Evolutionary conservation across 257 asterid species (phyloP).

Genomic region (Agastache rugosa): DNA sequence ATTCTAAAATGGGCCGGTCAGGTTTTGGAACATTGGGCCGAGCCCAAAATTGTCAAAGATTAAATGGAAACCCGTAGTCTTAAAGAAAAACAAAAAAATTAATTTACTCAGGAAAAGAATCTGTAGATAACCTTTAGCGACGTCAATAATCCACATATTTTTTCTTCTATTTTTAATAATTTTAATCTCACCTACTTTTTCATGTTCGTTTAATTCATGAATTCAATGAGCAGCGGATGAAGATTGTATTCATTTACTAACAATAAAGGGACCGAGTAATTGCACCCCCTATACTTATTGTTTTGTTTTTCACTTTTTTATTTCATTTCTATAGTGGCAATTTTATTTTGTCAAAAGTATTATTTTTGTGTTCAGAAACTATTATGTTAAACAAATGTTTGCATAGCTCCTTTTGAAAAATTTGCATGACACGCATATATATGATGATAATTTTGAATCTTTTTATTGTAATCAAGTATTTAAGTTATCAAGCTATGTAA

Average conservation of each 20-base stretch:
- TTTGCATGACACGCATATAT: too few relatives aligned
- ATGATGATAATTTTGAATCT: too few relatives aligned
- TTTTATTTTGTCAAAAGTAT: not conserved
- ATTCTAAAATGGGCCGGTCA: not conserved
- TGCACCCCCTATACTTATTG: not conserved
- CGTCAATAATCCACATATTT: not conserved
- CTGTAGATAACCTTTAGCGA: not conserved
- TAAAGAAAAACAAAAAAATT: not conserved
- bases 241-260: conserved; percentile 21
- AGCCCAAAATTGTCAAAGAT: not conserved
- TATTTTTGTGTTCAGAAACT: too few relatives aligned
- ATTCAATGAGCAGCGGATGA: conserved; percentile 29
- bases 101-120: too few relatives aligned
- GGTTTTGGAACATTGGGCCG: not conserved
- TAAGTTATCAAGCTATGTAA: not conserved
- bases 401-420: too few relatives aligned
- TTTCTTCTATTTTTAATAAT: not conserved
- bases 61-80: too few relatives aligned
- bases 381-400: too few relatives aligned
- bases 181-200: conserved; percentile 39
- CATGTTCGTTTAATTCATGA: conserved; percentile 25
- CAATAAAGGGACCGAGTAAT: conserved; percentile 17
- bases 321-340: not conserved
- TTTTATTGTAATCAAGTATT: not conserved
- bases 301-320: not conserved